Base-by-base conservation (phyloP, 805 yeast genomes). In the Candida jianshihensis region DNA sequence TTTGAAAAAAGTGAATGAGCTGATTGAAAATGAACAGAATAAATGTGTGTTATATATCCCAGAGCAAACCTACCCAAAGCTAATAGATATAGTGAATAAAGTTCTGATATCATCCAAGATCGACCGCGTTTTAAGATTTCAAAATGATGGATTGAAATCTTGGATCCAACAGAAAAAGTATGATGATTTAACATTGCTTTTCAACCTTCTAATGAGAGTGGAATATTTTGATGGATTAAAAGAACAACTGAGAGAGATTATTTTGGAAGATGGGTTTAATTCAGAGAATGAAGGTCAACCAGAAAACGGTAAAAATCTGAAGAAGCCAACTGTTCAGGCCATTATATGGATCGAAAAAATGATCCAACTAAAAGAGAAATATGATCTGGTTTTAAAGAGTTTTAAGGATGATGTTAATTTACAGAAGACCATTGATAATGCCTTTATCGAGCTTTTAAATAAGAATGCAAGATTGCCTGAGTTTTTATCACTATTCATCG, bases 371-470 rank as follows among this genome's bases (percentile, higher is more conserved):
- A 26, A 26, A 26, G 18, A n/a, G 18, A 26, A 26, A 39, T 75
- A 74, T 47, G 71, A 70, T 26, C 21, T 31, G 3, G 62, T 88
- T 2, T 56, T 76, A 20, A 58, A 62, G 18, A 53, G 56, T 6
- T 63, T 82, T 3, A 61, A 61, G 3, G 65, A 61, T 31, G 75
- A 81, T 47, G 56, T 61, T 2, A 59, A 64, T 1, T 44, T 82
- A 25, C 72, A 70, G 35, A 75, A 71, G 42, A 64, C 77, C 3
- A 64, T 82, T 6, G 79, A 78, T 33, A 66, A 68, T 14, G 73
- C 89, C 0, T 72, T 85, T 49, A 65, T 78, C 11, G 73, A 71
- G 11, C 76, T 79, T 45, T 61, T 87, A 24, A 81, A 81, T 46
- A 56, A 55, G 37, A 68, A 68, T 36, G 52, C 56, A 3, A 66